Conservation (phyloP, 176 grass and related monocot species). For the Alopecurus myosuroides region DNA sequence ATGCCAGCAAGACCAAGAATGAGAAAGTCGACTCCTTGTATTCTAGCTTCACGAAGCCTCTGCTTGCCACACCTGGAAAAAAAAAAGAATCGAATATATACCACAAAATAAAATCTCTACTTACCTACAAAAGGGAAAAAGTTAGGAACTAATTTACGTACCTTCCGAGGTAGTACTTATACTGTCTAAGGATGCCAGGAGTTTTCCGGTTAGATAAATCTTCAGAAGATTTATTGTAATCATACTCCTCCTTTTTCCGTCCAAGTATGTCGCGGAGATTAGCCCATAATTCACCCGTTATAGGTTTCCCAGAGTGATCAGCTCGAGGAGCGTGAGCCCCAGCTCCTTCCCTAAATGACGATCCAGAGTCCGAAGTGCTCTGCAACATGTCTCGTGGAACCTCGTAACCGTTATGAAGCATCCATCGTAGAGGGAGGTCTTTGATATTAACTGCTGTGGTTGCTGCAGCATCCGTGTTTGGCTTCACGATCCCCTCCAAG, state of each 20-base stretch:
- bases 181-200: slow-evolving; percentile 59
- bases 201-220: slow-evolving; percentile 74
- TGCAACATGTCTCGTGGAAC: slow-evolving; percentile 80
- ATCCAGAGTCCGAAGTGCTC: slow-evolving; percentile 39
- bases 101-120: neutral
- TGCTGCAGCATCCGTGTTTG: slow-evolving; percentile 34
- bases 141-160: too few species aligned
- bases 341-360: slow-evolving; percentile 31
- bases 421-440: slow-evolving; percentile 80
- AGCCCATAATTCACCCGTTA: slow-evolving; percentile 61
- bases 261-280: slow-evolving; percentile 71
- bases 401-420: slow-evolving; percentile 78
- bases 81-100: neutral
- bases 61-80: slow-evolving; percentile 61
- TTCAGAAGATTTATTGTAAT: slow-evolving; percentile 60
- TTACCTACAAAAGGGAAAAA: too few species aligned
- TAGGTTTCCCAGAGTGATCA: slow-evolving; percentile 20
- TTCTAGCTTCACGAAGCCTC: slow-evolving; percentile 76
- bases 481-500: slow-evolving; percentile 79
- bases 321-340: slow-evolving; percentile 2
- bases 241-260: slow-evolving; percentile 68
- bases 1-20: slow-evolving; percentile 76
- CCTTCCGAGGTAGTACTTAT: slow-evolving; percentile 85
- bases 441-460: slow-evolving; percentile 44
- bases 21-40: slow-evolving; percentile 82